Conservation (phyloP, 768 basidiomycete species). For the Rossbeevera mucosa region DNA sequence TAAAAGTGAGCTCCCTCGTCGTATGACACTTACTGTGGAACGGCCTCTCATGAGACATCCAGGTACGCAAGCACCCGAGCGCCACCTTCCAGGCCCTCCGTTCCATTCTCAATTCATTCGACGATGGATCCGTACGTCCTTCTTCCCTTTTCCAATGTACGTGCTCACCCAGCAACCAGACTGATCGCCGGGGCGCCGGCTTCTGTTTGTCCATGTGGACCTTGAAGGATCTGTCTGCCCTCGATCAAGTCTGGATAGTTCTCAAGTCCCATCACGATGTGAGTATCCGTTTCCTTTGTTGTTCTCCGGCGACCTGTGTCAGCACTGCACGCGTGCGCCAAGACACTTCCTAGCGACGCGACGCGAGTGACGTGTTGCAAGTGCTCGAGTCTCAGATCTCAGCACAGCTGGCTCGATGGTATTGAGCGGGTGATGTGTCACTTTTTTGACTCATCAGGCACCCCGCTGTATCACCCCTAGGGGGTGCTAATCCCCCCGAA, state of each 20-base stretch:
- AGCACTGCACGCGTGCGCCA: conserved; percentile 1
- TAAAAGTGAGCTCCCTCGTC: conserved; percentile 39
- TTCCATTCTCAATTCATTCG: conserved; percentile 23
- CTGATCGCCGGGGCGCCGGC: conserved; percentile 1
- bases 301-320: neutral
- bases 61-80: conserved; percentile 25
- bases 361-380: neutral
- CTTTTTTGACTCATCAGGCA: conserved; percentile 17
- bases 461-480: conserved; percentile 9
- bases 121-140: conserved; percentile 19
- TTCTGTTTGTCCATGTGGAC: conserved; percentile 48
- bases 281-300: conserved; percentile 19
- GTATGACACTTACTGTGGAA: neutral
- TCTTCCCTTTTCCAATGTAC: neutral
- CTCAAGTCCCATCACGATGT: conserved; percentile 62
- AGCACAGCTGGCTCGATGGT: neutral
- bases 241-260: conserved; percentile 49
- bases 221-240: conserved; percentile 32
- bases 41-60: neutral
- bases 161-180: conserved; percentile 16
- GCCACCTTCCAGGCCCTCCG: conserved; percentile 23
- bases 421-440: conserved; percentile 13
- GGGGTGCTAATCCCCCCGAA: neutral
- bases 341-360: neutral
- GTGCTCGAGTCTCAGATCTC: neutral